phyloP scores from a whole-genome alignment of 2,329 filamentous ascomycete species.

The Trichophyton verrucosum region DNA sequence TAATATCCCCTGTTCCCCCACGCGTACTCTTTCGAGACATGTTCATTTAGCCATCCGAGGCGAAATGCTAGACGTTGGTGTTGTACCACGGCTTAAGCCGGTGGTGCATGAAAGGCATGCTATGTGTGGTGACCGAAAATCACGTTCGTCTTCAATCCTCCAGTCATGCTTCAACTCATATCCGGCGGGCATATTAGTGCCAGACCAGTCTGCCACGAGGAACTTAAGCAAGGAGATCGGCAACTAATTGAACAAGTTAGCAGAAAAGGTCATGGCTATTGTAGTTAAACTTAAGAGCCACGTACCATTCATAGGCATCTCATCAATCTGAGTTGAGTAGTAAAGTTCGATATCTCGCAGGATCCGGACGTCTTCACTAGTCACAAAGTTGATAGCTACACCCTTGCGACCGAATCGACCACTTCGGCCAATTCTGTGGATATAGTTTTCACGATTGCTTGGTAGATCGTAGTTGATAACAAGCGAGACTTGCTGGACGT shows the following conservation, averaged over 20 bases:
- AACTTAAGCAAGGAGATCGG: conserved; percentile 17
- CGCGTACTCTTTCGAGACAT: conserved; percentile 5
- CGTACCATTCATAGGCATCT: conserved; percentile 95
- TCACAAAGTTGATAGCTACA: conserved; percentile 99
- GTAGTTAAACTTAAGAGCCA: conserved; percentile 16
- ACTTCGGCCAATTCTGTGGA: conserved; percentile 92
- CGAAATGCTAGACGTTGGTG: neutral
- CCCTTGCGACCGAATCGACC: conserved; percentile 95
- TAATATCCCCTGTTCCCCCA: conserved; percentile 15
- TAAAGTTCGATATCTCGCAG: conserved; percentile 94
- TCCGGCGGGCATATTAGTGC: no score
- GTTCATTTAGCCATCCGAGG: neutral
- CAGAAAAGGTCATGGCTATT: neutral
- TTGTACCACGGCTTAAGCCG: neutral
- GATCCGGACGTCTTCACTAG: conserved; percentile 93
- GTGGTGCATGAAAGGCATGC: neutral
- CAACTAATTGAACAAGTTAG: conserved; percentile 12
- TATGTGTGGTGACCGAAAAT: neutral
- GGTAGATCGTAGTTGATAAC: conserved; percentile 99
- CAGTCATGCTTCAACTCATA: neutral
- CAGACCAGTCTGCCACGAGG: neutral
- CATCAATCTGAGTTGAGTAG: conserved; percentile 93
- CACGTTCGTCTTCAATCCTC: neutral
- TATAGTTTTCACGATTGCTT: conserved; percentile 98
- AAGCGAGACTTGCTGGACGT: conserved; percentile 93